Evolutionary conservation across 306 rosid species (phyloP).

Genomic region (Glycine latifolia): DNA sequence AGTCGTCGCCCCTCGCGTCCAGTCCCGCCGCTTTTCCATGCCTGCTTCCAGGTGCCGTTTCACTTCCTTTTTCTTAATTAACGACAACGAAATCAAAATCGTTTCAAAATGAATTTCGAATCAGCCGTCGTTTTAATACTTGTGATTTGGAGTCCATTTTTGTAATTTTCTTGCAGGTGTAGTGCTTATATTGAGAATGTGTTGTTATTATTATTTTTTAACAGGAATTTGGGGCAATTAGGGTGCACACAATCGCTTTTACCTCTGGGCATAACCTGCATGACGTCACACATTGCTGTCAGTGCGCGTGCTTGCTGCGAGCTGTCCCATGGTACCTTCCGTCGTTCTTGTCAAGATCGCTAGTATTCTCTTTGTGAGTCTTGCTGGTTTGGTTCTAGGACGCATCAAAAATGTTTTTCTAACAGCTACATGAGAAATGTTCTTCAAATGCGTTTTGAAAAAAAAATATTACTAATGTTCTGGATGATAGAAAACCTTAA

Average conservation of each 20-base stretch:
- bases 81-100: background rate
- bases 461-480: background rate
- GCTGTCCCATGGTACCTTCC: slow-evolving; percentile 97
- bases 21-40: slow-evolving; percentile 73
- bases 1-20: slow-evolving; percentile 68
- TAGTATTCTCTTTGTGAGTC: slow-evolving; percentile 98
- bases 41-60: slow-evolving; percentile 63
- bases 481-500: slow-evolving; percentile 22
- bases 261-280: slow-evolving; percentile 57
- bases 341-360: slow-evolving; percentile 99
- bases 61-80: background rate
- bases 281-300: slow-evolving; percentile 72
- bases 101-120: background rate
- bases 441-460: too few species aligned
- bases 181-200: background rate
- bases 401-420: slow-evolving; percentile 36
- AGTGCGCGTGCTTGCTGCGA: slow-evolving; percentile 75
- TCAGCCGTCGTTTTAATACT: background rate
- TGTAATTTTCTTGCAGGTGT: background rate
- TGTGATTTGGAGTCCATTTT: too few species aligned
- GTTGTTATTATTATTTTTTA: background rate
- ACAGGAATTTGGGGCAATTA: slow-evolving; percentile 84
- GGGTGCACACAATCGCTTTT: slow-evolving; percentile 80
- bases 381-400: slow-evolving; percentile 73
- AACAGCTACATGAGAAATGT: background rate